Evolutionary conservation across 75 land plant species (phyloP).

Genomic region (Cunninghamia lanceolata): DNA sequence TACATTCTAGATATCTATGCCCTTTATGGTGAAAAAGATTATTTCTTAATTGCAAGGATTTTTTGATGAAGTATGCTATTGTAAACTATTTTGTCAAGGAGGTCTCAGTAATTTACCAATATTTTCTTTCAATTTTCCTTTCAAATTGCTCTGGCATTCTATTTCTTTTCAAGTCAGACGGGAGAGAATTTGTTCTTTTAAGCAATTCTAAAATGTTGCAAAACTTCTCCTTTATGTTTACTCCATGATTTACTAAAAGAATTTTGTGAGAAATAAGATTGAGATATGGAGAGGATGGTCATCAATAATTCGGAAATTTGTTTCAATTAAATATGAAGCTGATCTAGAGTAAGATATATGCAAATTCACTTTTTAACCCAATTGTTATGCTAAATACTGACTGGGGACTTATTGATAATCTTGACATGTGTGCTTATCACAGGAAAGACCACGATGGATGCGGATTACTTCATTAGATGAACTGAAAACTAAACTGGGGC

Average conservation of each 20-base stretch:
- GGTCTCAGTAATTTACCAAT: neutral
- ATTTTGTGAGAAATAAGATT: neutral
- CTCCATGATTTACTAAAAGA: neutral
- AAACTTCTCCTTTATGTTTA: neutral
- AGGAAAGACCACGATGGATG: constrained; percentile 98
- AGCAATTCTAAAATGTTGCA: neutral
- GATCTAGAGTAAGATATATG: neutral
- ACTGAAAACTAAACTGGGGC: constrained; percentile 93
- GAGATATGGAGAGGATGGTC: neutral
- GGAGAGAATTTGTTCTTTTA: neutral
- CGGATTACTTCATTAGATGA: constrained; percentile 89
- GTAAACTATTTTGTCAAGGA: neutral
- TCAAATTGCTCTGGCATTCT: neutral
- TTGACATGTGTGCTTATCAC: constrained; percentile 9
- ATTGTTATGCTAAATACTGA: neutral
- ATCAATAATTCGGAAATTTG: neutral
- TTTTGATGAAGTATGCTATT: neutral
- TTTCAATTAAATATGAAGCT: neutral
- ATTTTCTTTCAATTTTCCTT: neutral
- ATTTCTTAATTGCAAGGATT: neutral
- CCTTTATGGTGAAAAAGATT: neutral
- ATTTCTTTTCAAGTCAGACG: neutral
- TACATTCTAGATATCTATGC: neutral
- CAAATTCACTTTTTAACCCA: neutral
- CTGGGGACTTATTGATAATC: neutral